Base-by-base conservation (phyloP, 805 yeast genomes). In the Ogataea zsoltii region DNA sequence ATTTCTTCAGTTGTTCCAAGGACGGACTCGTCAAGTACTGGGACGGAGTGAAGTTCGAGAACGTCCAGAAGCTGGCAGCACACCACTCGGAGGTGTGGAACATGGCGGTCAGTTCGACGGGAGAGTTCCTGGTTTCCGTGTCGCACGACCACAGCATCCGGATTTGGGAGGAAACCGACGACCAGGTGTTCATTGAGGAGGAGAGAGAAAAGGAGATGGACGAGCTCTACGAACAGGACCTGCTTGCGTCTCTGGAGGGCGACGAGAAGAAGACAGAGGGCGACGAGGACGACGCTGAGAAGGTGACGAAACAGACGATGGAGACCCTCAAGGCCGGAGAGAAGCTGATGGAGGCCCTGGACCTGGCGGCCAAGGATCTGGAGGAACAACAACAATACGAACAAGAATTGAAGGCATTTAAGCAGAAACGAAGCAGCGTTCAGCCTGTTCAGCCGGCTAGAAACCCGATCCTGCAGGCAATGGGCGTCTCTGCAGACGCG, bases 41-140 rank as follows among this genome's bases (percentile, higher is more conserved):
- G 99, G 99, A 94, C 66, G 99, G 98, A 54, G 95, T 88, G 58
- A 94, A 94, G 67, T 94, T 94, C 65, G 97, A 88, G 57, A 87
- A 92, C 65, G 81, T 94, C 50, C 98, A 94, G 66, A 88, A 85
- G 58, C 72, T 94, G 26, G 76, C 80, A 4, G 91, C 85, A 4
- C 98, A 94, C 64, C 96, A 89, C 48, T 78, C 89, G 46, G 98
- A 94, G 68, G 95, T 94, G 18, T 94, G 98, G 99, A 79, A 89
- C 32, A 63, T 94, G 39, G 85, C 91, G n/a, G 77, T 92, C 14
- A 82, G 95, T 48, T 66, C 68, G 19, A 79, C 76, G 54, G 96
- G 96, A 2, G 69, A 76, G 16, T 82, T 82, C 56, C 79, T 89
- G 52, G 83, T 88, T 4, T 78, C 95, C 14, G 84, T 91, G 1